Evolutionary conservation across 2,329 filamentous ascomycete species (phyloP), one percentile per base, ranked within the genome.

Genomic region (Colletotrichum destructivum): DNA sequence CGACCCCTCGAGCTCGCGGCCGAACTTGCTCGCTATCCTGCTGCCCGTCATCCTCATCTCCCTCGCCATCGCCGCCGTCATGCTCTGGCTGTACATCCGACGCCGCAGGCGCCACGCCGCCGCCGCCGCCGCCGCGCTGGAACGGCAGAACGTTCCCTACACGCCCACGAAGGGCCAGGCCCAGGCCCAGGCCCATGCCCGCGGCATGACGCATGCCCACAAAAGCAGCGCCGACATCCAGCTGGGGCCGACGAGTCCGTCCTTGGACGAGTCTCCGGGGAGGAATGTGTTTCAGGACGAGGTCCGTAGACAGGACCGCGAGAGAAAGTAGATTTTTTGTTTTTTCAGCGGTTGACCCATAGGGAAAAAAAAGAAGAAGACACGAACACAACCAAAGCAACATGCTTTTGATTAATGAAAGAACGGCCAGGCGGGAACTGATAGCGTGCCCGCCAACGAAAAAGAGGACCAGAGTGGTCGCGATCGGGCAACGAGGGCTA

Each of bases 211-310:
- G 55, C 52, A 73, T 7, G 77, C 75, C 42, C 62, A 64, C 8
- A 74, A 74, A 49, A 26, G 59, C 23, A 71, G 73, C 31, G 73
- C 64, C 3, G 76, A 76, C 11, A 77, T 82, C 23, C 74, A 79
- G 75, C 68, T 82, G 23, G 79, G 77, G 35, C 77, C 77, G 7
- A 78, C 75, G 31, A 74, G 71, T 46, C 64, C 72, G 18, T 54
- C 64, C 55, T 57, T n/a, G 13, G 52, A 11, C n/a, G 21, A 55
- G 2, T 42, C 64, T 44, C 21, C 26, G 11, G 77, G 77, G 49
- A 68, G 68, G 38, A 82, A 82, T 44, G 77, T 81, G n/a, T 83
- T 83, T 69, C 76, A 80, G 51, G 80, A 82, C 66, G 81, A 83
- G 75, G 69, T 83, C 40, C 74, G 75, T 74, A 75, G 81, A 68